phyloP scores from a whole-genome alignment of 176 grass and related monocot species.

The Phoenix dactylifera region DNA sequence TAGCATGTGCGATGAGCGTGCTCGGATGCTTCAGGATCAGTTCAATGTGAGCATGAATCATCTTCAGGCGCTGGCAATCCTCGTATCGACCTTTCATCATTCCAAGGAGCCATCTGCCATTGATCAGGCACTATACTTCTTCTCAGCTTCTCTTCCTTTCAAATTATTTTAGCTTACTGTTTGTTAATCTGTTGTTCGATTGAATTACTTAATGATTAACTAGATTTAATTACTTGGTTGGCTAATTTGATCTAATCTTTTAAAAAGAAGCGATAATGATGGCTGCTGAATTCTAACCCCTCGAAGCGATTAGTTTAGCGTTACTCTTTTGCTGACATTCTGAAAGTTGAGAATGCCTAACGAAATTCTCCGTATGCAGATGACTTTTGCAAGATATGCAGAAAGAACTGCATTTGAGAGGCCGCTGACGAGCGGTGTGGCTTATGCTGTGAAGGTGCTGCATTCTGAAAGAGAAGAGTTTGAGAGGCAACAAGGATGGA shows the following conservation, averaged over 20 bases:
- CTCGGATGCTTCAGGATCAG: slow-evolving; percentile 97
- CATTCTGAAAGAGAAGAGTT: slow-evolving; percentile 79
- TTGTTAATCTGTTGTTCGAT: too few species aligned
- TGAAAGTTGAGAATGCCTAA: neutral
- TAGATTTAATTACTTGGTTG: too few species aligned
- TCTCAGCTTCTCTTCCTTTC: neutral
- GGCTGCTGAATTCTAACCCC: neutral
- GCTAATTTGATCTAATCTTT: too few species aligned
- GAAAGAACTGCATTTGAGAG: slow-evolving; percentile 98
- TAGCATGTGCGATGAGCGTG: slow-evolving; percentile 92
- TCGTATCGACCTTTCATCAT: slow-evolving; percentile 95
- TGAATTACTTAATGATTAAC: too few species aligned
- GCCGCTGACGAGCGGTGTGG: slow-evolving; percentile 92
- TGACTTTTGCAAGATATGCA: slow-evolving; percentile 81
- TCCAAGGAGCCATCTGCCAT: slow-evolving; percentile 68
- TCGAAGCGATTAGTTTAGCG: too few species aligned
- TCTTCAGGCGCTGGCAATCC: slow-evolving; percentile 88
- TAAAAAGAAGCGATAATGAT: too few species aligned
- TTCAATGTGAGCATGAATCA: slow-evolving; percentile 99
- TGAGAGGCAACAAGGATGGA: slow-evolving; percentile 83
- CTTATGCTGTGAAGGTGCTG: slow-evolving; percentile 76
- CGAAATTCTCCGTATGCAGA: slow-evolving; percentile 29
- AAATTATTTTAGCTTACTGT: too few species aligned
- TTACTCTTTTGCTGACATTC: too few species aligned
- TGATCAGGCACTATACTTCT: slow-evolving; percentile 54